phyloP scores from a whole-genome alignment of 1,139 yeast species.

The Suhomyces choctaworum region DNA sequence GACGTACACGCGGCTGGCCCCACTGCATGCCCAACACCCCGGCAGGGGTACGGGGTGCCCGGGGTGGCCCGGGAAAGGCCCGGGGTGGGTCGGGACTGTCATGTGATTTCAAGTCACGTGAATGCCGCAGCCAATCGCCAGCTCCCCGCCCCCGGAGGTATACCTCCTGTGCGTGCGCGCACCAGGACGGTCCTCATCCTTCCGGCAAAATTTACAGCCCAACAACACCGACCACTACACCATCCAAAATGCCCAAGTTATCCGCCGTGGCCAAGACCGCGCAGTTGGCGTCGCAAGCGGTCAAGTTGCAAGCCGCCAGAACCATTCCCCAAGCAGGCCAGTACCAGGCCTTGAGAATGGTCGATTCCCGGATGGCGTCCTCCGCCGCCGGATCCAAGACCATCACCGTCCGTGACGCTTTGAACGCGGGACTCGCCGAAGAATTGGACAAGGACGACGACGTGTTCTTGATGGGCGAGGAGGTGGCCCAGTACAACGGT shows the following conservation, averaged over 20 bases:
- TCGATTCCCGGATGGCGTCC: conserved; percentile 43
- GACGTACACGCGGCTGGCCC: too few species aligned
- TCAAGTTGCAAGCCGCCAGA: conserved; percentile 27
- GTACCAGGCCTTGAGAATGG: conserved; percentile 42
- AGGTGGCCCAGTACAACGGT: conserved; percentile 98
- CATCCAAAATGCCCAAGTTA: conserved; percentile 27
- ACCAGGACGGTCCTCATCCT: conserved; percentile 20
- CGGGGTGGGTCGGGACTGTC: too few species aligned
- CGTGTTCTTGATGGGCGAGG: conserved; percentile 97
- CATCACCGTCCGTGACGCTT: conserved; percentile 95
- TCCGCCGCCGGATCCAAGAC: conserved; percentile 56
- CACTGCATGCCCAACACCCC: too few species aligned
- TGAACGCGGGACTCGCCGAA: conserved; percentile 93
- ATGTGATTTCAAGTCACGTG: too few species aligned
- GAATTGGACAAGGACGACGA: conserved; percentile 95
- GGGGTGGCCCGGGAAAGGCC: neutral
- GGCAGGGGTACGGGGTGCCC: too few species aligned
- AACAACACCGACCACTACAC: conserved; percentile 4
- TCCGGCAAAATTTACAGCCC: conserved; percentile 13
- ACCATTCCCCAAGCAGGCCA: conserved; percentile 31
- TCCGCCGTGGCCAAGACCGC: conserved; percentile 51
- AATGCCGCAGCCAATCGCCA: neutral
- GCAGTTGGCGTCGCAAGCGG: conserved; percentile 45
- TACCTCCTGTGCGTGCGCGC: conserved; percentile 13
- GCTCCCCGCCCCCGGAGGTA: conserved; percentile 3